phyloP scores from a whole-genome alignment of 108 stramenopile species.

The Cyclostephanos tholiformis region DNA sequence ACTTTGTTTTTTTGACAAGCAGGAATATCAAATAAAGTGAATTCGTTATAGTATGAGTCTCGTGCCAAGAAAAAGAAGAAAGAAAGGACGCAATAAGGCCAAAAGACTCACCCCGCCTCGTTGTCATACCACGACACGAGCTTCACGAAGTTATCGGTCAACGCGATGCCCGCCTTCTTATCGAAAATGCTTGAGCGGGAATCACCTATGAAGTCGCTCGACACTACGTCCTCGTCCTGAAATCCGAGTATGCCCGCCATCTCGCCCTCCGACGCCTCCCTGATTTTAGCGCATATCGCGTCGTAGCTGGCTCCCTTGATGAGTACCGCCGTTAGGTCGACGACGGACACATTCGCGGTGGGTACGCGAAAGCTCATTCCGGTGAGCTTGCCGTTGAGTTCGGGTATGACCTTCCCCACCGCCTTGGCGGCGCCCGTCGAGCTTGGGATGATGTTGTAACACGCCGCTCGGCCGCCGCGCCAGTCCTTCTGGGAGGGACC shows the following conservation, averaged over 20 bases:
- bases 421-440: slow-evolving; percentile 97
- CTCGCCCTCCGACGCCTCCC: slow-evolving; percentile 92
- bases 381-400: slow-evolving; percentile 98
- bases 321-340: slow-evolving; percentile 95
- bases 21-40: background rate
- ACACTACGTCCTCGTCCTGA: slow-evolving; percentile 95
- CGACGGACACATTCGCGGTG: slow-evolving; percentile 97
- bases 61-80: background rate
- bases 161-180: slow-evolving; percentile 96
- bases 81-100: slow-evolving; percentile 52
- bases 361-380: slow-evolving; percentile 99
- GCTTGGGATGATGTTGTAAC: slow-evolving; percentile 98
- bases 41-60: too few species aligned
- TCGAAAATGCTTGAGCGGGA: slow-evolving; percentile 95
- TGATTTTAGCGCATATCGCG: slow-evolving; percentile 94
- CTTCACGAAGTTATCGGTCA: slow-evolving; percentile 98
- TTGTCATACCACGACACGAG: slow-evolving; percentile 99
- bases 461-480: slow-evolving; percentile 97
- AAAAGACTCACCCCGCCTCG: slow-evolving; percentile 73
- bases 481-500: slow-evolving; percentile 98
- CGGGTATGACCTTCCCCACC: slow-evolving; percentile 96
- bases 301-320: slow-evolving; percentile 95
- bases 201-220: slow-evolving; percentile 94
- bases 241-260: slow-evolving; percentile 96
- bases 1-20: background rate